Percentiles rank a stretch among this genome's conserved stretches.
phyloP scores from a whole-genome alignment of 2,329 filamentous ascomycete genomes.

The Xylariales sp. region DNA sequence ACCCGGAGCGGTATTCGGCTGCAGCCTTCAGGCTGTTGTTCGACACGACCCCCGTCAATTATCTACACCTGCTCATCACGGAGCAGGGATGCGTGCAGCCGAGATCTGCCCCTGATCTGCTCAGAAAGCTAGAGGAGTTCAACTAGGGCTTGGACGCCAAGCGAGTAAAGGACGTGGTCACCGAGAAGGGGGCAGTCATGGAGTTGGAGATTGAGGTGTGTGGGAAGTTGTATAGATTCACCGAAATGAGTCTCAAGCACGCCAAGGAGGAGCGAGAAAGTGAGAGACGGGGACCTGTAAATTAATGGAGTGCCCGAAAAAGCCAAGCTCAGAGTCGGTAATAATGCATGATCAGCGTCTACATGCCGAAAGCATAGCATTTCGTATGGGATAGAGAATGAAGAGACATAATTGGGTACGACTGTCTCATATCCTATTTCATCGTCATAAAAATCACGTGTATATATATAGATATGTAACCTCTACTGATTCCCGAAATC shows the following conservation, averaged over 20 bases:
- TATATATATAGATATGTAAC: slow-evolving; percentile 49
- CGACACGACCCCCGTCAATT: slow-evolving; percentile 84
- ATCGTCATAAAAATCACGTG: too few relatives aligned
- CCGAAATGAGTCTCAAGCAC: too few relatives aligned
- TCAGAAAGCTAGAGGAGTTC: slow-evolving; percentile 54
- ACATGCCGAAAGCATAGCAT: too few relatives aligned
- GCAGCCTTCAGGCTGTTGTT: slow-evolving; percentile 67
- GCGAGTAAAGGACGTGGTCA: background rate
- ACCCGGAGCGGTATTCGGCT: slow-evolving; percentile 60
- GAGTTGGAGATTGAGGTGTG: slow-evolving; percentile 4
- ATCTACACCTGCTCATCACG: slow-evolving; percentile 83
- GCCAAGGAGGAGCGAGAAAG: too few relatives aligned
- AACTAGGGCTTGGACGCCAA: slow-evolving; percentile 28
- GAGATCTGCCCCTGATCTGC: slow-evolving; percentile 69
- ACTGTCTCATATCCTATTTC: too few relatives aligned
- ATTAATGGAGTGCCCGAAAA: too few relatives aligned
- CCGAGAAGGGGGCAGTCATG: background rate
- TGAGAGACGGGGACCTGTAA: too few relatives aligned
- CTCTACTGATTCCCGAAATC: slow-evolving; percentile 56
- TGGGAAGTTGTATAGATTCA: slow-evolving; percentile 1
- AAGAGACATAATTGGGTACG: too few relatives aligned
- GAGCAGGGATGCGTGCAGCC: slow-evolving; percentile 85
- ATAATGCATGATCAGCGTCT: too few relatives aligned
- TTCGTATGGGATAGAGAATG: too few relatives aligned
- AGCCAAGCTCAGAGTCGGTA: too few relatives aligned